Conservation (phyloP, 345 rosid species). For the rapeseed (Brassica napus) region DNA sequence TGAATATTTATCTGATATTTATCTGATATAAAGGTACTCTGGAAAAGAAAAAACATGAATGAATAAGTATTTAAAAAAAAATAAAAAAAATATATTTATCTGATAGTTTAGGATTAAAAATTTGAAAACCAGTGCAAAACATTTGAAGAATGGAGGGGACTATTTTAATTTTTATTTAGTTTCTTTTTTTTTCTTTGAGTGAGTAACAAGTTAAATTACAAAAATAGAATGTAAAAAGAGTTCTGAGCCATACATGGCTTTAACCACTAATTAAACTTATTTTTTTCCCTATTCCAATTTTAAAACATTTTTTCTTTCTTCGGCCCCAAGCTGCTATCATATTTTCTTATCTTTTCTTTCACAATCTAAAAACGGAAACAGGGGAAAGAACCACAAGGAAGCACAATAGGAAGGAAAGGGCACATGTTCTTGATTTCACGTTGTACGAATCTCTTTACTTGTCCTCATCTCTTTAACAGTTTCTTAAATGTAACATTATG, state of each 20-base stretch:
- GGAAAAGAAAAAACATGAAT: no score
- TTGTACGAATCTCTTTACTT: slow-evolving; percentile 12
- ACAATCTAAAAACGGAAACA: slow-evolving; percentile 10
- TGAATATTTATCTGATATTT: background rate
- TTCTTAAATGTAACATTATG: background rate
- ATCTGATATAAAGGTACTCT: no score
- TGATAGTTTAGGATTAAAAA: background rate
- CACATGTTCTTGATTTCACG: slow-evolving; percentile 27
- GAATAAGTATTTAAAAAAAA: no score
- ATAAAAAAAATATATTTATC: no score
- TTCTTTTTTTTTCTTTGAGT: background rate
- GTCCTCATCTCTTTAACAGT: background rate
- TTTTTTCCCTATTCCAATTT: slow-evolving; percentile 8
- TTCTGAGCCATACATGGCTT: slow-evolving; percentile 15
- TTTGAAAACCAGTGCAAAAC: background rate
- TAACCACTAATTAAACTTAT: slow-evolving; percentile 1
- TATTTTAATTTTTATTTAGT: background rate
- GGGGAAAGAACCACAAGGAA: slow-evolving; percentile 23
- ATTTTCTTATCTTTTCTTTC: slow-evolving; percentile 15
- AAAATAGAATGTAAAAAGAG: slow-evolving; percentile 12
- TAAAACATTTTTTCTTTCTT: slow-evolving; percentile 24
- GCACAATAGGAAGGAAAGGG: slow-evolving; percentile 34
- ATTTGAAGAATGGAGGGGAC: background rate
- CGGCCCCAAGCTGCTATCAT: slow-evolving; percentile 30
- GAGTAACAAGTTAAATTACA: background rate